These are phyloP conservation scores for Elasticomyces elasticus DNA, from an alignment of 495 filamentous ascomycete genomes.

Conservation along the genomic window DNA sequence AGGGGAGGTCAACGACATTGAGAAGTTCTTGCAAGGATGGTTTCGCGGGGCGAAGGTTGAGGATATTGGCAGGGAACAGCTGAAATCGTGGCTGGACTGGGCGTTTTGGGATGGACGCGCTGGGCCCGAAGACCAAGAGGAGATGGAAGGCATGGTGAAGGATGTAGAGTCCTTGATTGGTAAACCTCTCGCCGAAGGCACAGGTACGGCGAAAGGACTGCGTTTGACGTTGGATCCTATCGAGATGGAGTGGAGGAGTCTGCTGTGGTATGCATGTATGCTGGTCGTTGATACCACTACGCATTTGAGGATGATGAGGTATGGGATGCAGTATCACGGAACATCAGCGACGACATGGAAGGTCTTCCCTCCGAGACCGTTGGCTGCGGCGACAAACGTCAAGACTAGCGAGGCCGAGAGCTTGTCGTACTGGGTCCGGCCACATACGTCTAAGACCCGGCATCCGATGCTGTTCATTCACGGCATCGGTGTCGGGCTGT, in stretches of 20 bases:
- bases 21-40: constrained; percentile 52
- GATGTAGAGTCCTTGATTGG: constrained; percentile 42
- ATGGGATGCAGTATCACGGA: constrained; percentile 21
- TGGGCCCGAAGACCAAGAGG: constrained; percentile 38
- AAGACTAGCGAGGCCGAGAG: constrained; percentile 13
- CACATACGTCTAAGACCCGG: constrained; percentile 22
- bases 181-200: constrained; percentile 30
- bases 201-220: constrained; percentile 46
- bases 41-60: constrained; percentile 48
- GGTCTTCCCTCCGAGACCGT: constrained; percentile 25
- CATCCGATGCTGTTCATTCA: constrained; percentile 26
- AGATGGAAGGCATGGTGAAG: constrained; percentile 48
- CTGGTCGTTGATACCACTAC: constrained; percentile 21
- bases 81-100: constrained; percentile 56
- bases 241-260: constrained; percentile 48
- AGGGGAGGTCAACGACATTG: constrained; percentile 43
- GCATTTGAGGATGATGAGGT: constrained; percentile 9
- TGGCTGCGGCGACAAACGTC: constrained; percentile 11
- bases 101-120: constrained; percentile 40
- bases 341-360: neutral
- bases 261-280: constrained; percentile 49
- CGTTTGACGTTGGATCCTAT: constrained; percentile 57
- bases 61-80: constrained; percentile 55
- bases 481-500: constrained; percentile 27
- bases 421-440: constrained; percentile 25